Evolutionary conservation across 2,329 filamentous ascomycete genomes (phyloP), one percentile per base, ranked within the genome.

Genomic region (Epichloe uncinata): DNA sequence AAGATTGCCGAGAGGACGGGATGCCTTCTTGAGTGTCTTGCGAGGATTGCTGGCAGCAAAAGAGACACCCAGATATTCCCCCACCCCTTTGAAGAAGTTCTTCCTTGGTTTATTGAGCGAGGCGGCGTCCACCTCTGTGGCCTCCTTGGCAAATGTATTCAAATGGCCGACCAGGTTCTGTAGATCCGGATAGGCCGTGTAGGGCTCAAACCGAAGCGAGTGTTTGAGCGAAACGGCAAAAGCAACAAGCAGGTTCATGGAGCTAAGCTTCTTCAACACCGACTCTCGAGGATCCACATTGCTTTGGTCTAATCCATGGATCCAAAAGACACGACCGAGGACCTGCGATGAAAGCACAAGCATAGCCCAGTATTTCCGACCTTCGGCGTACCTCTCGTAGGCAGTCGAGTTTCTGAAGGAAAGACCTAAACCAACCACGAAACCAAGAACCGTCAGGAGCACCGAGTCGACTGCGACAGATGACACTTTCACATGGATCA

Each of bases 201-300:
- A 87, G 1, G 87, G 87, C 63, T 94, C 87, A 63, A 91, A 91
- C 34, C 87, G 85, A 34, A 94, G 77, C 58, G 81, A 83, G 67
- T 93, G 87, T 69, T 91, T 91, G 52, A 94, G 72, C 2, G 87
- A 69, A 16, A 86, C 73, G n/a, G 85, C 77, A 58, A 86, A 93
- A 2, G 86, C 84, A 30, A 87, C 76, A 54, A 93, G 74, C 6
- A 93, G 73, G 62, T 93, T 91, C 65, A 93, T 78, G 6, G 81
- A 81, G 15, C 81, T 81, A 70, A 87, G 62, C 66, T 91, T 91
- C 49, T 72, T 75, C 12, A 93, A 71, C 2, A 89, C 60, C 55
- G 84, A 81, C 42, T 84, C 73, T 58, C 87, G 87, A 18, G 74
- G 73, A 9, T 69, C 66, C 38, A 61, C 51, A 35, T 52, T 71